Base-by-base conservation (phyloP, 176 grass and related monocot species). In the Carex myosuroides region DNA sequence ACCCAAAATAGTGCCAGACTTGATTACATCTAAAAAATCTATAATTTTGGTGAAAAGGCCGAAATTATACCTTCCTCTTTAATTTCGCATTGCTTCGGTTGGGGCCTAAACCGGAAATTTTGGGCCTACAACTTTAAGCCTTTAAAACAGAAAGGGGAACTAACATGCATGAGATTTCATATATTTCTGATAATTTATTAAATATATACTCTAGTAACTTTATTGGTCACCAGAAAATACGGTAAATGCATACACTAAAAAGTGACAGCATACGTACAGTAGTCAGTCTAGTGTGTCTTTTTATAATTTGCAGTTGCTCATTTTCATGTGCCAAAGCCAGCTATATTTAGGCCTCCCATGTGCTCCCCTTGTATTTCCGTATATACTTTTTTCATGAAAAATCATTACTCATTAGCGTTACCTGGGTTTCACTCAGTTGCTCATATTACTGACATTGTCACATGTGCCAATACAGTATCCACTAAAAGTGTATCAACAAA, bases 301-400 rank as follows among this genome's bases (percentile, higher is more conserved):
- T 78, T 53, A 70, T 48, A 71, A 71, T 78, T 57, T 57, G 26
- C 73, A 33, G 24, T 57, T 78, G 2, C 52, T 18, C 52, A 78
- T 57, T 78, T 78, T 78, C 73, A 78, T 78, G 52, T 78, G 52
- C 48, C 32, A 78, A 21, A 57, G 52, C 73, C 52, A 57, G 26
- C 52, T 57, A 78, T 78, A 78, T 57, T 78, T 78, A 35, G 73
- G 73, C 50, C 22, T 77, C 73, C 73, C 73, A 77, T 77, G 73
- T 77, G 73, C 46, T 32, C 0, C 13, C 24, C 73, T 78, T 57
- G 3, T 56, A 78, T 56, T 77, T 54, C 44, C 24, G 12, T 74
- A 75, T 30, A 75, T 75, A 53, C 21, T 75, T 75, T 54, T 74
- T 54, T 75, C 46, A 75, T 75, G 71, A 75, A 75, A 75, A 54